Base-by-base conservation (phyloP, 2,329 filamentous ascomycete genomes). In the Calycina herbarum region DNA sequence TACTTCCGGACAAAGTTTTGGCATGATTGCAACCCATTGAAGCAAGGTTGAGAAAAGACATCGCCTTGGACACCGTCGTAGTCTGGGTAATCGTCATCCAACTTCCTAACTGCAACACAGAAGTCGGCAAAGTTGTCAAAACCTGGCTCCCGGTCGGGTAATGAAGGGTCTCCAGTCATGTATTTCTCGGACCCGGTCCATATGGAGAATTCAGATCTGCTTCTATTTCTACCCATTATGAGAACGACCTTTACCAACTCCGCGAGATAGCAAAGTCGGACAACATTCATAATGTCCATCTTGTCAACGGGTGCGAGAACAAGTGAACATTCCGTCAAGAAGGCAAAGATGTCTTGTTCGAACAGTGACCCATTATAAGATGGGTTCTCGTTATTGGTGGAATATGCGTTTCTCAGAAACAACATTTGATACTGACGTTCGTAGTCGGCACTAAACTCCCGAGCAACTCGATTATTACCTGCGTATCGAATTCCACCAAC, bases 191-290 rank as follows among this genome's bases (percentile, higher is more conserved):
- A 64, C n/a, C 64, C 67, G 61, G 72, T 69, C 67, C 73, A 71
- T 17, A 64, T 61, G n/a, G 85, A 73, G 82, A 83, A 88, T 62
- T 77, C 78, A 5, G 79, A 77, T 3, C 79, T 75, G 0, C 84
- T 80, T 58, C 86, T 82, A 73, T 86, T 86, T 59, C 81, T 82
- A 29, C 82, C 81, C 76, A 85, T 86, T 7, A 84, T 82, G 15
- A 87, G 75, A 17, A 93, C 84, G 5, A 93, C 88, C 78, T 96
- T 96, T 66, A 96, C 87, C 65, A 99, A 87, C 78, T 99, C 95
- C 2, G 92, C 92, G 64, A 96, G 83, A 75, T 96, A 97, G 79
- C 93, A 97, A 57, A 98, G 81, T 45, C 90, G 88, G 60, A 98
- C 79, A 61, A 98, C 78, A 76, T 97, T 91, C 51, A 89, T 85